A percentile compares a stretch with the other conserved stretches of the same genome.
Evolutionary conservation across 805 yeast species (phyloP).

Genomic region (Kodamaea laetipori): DNA sequence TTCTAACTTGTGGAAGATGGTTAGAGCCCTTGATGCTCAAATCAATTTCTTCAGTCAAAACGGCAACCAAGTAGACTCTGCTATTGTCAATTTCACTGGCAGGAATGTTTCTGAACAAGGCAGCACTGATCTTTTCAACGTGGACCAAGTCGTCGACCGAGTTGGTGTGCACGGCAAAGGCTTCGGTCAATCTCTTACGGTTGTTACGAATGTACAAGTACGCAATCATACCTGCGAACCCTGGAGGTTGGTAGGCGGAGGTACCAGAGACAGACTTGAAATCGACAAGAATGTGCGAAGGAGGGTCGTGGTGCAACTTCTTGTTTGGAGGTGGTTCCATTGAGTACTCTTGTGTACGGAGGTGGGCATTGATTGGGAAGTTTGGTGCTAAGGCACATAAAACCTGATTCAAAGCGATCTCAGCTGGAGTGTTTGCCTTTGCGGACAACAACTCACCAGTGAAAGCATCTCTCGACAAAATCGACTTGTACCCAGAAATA

Average conservation of each 20-base stretch:
- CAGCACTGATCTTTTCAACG: conserved; percentile 73
- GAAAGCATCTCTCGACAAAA: conserved; percentile 61
- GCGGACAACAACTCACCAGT: conserved; percentile 57
- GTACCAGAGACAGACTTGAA: conserved; percentile 68
- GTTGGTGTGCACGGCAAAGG: conserved; percentile 68
- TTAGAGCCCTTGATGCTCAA: conserved; percentile 35
- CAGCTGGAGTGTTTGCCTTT: conserved; percentile 50
- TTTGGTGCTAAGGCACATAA: conserved; percentile 71
- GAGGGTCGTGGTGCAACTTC: conserved; percentile 51
- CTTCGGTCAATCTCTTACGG: conserved; percentile 69
- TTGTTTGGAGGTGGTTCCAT: conserved; percentile 49
- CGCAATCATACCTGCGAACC: conserved; percentile 71
- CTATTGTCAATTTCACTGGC: conserved; percentile 61
- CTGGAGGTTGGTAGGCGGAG: conserved; percentile 60
- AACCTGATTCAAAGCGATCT: conserved; percentile 66
- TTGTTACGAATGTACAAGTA: conserved; percentile 69
- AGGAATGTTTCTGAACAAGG: conserved; percentile 76
- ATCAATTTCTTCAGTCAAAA: conserved; percentile 68
- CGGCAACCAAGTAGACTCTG: conserved; percentile 74
- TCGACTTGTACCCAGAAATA: conserved; percentile 65
- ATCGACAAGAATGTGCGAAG: conserved; percentile 73
- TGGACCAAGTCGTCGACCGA: conserved; percentile 56
- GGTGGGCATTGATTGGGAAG: conserved; percentile 56
- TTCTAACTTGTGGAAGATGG: conserved; percentile 33
- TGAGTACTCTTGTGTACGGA: conserved; percentile 27